Percentiles rank a stretch among this genome's conserved stretches.
These are phyloP conservation scores for Calophaca sinica DNA, from an alignment of 306 rosid genomes.

Conservation along the genomic window DNA sequence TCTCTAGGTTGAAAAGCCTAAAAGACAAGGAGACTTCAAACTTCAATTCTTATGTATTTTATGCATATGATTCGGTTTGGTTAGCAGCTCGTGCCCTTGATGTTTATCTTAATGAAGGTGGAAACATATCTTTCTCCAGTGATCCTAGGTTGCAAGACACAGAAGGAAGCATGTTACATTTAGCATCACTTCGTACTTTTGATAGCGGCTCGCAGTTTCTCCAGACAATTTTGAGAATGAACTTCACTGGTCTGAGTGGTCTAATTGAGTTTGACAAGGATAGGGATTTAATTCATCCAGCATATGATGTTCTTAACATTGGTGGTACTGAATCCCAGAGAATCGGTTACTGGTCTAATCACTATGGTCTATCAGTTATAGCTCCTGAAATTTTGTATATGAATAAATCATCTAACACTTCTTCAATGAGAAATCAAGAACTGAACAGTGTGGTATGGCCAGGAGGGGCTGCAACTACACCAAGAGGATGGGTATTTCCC, in stretches of 20 bases:
- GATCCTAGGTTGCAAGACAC: slow-evolving; percentile 70
- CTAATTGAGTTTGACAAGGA: slow-evolving; percentile 66
- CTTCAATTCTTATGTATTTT: slow-evolving; percentile 83
- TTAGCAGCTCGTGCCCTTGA: slow-evolving; percentile 83
- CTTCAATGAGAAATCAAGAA: slow-evolving; percentile 49
- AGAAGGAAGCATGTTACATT: slow-evolving; percentile 60
- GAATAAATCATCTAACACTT: slow-evolving; percentile 51
- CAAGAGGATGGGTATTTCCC: slow-evolving; percentile 96
- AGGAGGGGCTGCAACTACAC: slow-evolving; percentile 58
- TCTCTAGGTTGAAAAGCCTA: slow-evolving; percentile 53
- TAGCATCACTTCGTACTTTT: slow-evolving; percentile 65
- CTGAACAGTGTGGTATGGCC: slow-evolving; percentile 82
- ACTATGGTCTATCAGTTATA: slow-evolving; percentile 64
- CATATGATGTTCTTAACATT: slow-evolving; percentile 77
- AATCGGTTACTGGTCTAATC: slow-evolving; percentile 83
- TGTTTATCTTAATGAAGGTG: slow-evolving; percentile 67
- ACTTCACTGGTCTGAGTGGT: slow-evolving; percentile 80
- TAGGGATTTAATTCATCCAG: slow-evolving; percentile 66
- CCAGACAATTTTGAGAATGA: slow-evolving; percentile 60
- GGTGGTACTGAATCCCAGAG: slow-evolving; percentile 66
- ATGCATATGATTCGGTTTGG: slow-evolving; percentile 91
- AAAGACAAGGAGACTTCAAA: slow-evolving; percentile 52
- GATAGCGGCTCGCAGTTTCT: slow-evolving; percentile 67
- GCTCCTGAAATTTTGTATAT: slow-evolving; percentile 65
- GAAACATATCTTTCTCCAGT: slow-evolving; percentile 68